A percentile compares a stretch with the other conserved stretches of the same genome.
Evolutionary conservation across 768 basidiomycete genomes (phyloP).

Genomic region (Mycena olivaceomarginata): DNA sequence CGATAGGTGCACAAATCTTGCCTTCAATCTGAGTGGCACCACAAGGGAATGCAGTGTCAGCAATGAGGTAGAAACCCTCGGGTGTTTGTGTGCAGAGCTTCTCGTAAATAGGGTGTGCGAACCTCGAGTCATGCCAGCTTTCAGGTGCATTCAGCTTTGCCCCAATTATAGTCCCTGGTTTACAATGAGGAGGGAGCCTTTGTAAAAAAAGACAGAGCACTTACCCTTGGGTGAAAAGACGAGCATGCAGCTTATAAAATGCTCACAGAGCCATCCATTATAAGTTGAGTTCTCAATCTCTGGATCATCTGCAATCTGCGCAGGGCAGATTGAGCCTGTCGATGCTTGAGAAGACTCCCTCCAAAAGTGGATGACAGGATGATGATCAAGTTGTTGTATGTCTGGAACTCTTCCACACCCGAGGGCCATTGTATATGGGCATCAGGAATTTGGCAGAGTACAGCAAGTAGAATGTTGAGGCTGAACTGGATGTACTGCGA

Average conservation of each 20-base stretch:
- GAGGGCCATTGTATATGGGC: background rate
- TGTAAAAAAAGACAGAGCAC: background rate
- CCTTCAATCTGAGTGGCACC: background rate
- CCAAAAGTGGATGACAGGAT: background rate
- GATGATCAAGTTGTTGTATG: background rate
- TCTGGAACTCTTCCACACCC: background rate
- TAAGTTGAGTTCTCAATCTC: background rate
- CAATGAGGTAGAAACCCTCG: slow-evolving; percentile 4
- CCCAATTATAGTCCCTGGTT: background rate
- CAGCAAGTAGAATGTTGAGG: too few relatives aligned
- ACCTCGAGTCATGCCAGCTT: background rate
- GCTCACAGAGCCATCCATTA: too few relatives aligned
- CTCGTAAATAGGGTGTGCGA: too few relatives aligned
- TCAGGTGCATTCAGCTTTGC: background rate
- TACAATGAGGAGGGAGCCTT: background rate
- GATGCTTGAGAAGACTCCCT: background rate
- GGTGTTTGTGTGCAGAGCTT: background rate
- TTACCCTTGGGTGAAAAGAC: background rate
- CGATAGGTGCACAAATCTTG: too few relatives aligned
- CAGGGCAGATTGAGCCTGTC: slow-evolving; percentile 1
- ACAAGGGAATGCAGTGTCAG: slow-evolving; percentile 4
- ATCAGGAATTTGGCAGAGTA: slow-evolving; percentile 6
- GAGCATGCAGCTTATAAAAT: background rate
- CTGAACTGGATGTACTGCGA: too few relatives aligned
- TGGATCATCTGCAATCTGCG: background rate